Percentiles rank a stretch among this genome's conserved stretches.
Conservation (phyloP, 352 stramenopile genomes). For the Pilasporangium apinafurcum region DNA sequence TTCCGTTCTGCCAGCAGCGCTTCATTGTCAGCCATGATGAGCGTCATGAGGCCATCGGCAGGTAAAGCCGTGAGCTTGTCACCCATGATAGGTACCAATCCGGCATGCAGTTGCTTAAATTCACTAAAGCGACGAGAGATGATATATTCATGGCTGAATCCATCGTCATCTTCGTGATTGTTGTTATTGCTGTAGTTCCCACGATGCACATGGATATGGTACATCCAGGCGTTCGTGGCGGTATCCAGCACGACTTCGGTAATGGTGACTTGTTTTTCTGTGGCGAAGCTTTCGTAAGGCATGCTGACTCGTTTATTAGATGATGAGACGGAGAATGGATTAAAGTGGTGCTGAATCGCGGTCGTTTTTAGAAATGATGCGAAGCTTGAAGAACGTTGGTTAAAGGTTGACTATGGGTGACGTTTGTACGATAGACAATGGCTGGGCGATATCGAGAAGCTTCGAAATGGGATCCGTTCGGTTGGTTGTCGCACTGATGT, state of each 20-base stretch:
- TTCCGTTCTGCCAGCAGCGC: slow-evolving; percentile 55
- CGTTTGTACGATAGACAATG: too few species aligned
- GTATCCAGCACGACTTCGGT: slow-evolving; percentile 64
- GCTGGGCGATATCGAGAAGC: too few species aligned
- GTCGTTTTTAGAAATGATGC: slow-evolving; percentile 18
- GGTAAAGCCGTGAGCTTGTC: slow-evolving; percentile 48
- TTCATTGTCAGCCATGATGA: slow-evolving; percentile 66
- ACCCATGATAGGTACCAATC: slow-evolving; percentile 46
- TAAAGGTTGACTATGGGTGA: too few species aligned
- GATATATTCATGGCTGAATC: slow-evolving; percentile 57
- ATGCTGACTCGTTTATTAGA: slow-evolving; percentile 14
- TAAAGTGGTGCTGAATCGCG: neutral
- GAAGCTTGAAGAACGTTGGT: too few species aligned
- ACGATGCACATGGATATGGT: slow-evolving; percentile 58
- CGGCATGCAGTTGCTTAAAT: slow-evolving; percentile 69
- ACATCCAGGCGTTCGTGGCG: slow-evolving; percentile 61
- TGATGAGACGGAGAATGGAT: neutral
- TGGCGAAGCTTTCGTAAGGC: slow-evolving; percentile 77
- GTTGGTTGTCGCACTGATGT: too few species aligned
- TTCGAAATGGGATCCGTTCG: too few species aligned
- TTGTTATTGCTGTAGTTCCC: slow-evolving; percentile 15
- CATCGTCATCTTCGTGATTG: slow-evolving; percentile 19
- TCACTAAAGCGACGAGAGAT: slow-evolving; percentile 68
- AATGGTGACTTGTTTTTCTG: slow-evolving; percentile 55
- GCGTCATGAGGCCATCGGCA: slow-evolving; percentile 67